Conservation (phyloP, 1,284 basidiomycete species). For the Apiotrichum mycotoxinovorans region DNA sequence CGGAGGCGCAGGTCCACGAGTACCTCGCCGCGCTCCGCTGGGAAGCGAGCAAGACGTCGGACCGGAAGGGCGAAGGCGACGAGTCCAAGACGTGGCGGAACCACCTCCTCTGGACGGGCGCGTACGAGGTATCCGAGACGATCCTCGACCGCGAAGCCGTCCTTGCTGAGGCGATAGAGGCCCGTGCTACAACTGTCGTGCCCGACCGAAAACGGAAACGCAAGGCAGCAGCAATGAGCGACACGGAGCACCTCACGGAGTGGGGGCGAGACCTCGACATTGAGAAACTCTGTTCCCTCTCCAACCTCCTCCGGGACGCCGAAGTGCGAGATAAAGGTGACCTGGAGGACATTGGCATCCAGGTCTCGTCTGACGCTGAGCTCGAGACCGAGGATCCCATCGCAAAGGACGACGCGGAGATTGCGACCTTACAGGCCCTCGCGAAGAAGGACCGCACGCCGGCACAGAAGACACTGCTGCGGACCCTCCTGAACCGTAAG, state of each 20-base stretch:
- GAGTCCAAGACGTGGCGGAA: conserved; percentile 11
- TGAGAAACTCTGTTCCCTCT: not conserved
- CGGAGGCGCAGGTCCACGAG: conserved; percentile 58
- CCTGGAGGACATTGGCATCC: not conserved
- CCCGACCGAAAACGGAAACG: not conserved
- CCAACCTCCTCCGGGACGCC: not conserved
- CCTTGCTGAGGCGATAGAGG: not conserved
- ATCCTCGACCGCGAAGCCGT: conserved; percentile 59
- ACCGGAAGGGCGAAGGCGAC: conserved; percentile 39
- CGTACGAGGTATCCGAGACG: conserved; percentile 58
- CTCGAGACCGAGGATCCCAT: conserved; percentile 10
- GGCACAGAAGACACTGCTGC: conserved; percentile 17
- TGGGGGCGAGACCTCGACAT: not conserved
- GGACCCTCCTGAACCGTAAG: conserved; percentile 21
- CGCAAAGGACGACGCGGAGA: conserved; percentile 21
- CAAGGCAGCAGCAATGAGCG: not conserved
- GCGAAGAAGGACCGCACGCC: conserved; percentile 22
- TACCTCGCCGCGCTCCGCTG: conserved; percentile 57
- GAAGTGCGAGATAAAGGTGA: not conserved
- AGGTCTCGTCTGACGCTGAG: not conserved
- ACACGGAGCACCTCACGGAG: not conserved
- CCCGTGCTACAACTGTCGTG: not conserved
- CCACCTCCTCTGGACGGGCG: conserved; percentile 23
- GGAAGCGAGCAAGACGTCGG: conserved; percentile 3
- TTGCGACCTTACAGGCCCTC: conserved; percentile 20